Conservation (phyloP, 2,329 filamentous ascomycete species). For the Chaetomiaceae sp. region DNA sequence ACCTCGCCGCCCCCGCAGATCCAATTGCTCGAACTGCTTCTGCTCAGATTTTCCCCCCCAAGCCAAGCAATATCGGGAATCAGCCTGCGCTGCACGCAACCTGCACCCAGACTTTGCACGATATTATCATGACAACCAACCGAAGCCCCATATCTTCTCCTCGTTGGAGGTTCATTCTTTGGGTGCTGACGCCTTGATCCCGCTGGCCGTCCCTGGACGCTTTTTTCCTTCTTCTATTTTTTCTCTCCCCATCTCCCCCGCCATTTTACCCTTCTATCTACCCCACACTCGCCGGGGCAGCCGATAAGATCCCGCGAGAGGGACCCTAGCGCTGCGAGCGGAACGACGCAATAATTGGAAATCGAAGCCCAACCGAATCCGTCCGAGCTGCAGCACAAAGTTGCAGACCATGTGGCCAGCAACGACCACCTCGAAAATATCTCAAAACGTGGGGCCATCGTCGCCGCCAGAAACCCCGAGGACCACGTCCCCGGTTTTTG, state of each 20-base stretch:
- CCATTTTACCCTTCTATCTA: constrained; percentile 7
- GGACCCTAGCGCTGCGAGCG: constrained; percentile 1
- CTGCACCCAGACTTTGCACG: constrained; percentile 29
- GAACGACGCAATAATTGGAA: constrained; percentile 16
- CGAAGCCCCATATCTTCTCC: constrained; percentile 39
- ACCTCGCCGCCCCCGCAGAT: constrained; percentile 6
- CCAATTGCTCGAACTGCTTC: constrained; percentile 11
- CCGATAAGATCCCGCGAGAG: constrained; percentile 24
- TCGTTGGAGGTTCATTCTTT: constrained; percentile 43
- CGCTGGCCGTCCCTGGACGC: constrained; percentile 18
- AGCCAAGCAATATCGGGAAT: constrained; percentile 23
- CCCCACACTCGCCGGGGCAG: constrained; percentile 29
- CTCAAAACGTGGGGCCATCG: constrained; percentile 35
- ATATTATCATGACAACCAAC: constrained; percentile 46
- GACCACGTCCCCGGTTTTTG: constrained; percentile 32
- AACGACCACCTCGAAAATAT: constrained; percentile 35
- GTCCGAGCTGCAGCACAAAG: constrained; percentile 18
- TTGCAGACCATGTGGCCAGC: constrained; percentile 34
- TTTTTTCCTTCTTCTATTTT: constrained; percentile 9
- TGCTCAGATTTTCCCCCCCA: constrained; percentile 18
- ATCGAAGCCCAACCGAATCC: constrained; percentile 15
- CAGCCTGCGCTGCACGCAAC: constrained; percentile 24
- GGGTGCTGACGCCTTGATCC: constrained; percentile 41
- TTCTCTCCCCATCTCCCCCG: constrained; percentile 16
- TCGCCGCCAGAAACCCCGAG: constrained; percentile 43